These are phyloP conservation scores for Albifimbria verrucaria DNA, from an alignment of 2,329 filamentous ascomycete genomes.

Conservation along the genomic window DNA sequence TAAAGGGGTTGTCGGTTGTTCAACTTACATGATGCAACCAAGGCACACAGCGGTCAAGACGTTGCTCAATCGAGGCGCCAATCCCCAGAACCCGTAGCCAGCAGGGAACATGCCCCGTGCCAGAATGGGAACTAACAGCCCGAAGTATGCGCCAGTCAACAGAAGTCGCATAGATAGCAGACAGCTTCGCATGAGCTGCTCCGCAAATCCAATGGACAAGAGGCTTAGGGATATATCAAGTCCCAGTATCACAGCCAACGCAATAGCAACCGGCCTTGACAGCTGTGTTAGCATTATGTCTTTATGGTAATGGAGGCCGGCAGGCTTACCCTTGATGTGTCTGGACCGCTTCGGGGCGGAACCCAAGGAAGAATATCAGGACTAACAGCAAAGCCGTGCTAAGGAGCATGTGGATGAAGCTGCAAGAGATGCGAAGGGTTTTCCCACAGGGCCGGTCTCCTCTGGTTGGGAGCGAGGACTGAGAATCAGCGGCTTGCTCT, in stretches of 20 bases:
- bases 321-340: constrained; percentile 17
- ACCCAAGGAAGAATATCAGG: constrained; percentile 27
- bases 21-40: constrained; percentile 30
- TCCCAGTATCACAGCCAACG: constrained; percentile 26
- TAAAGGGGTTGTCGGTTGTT: background rate
- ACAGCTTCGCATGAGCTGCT: constrained; percentile 27
- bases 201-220: constrained; percentile 26
- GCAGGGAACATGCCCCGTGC: constrained; percentile 32
- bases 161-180: constrained; percentile 26
- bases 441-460: constrained; percentile 16
- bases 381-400: constrained; percentile 27
- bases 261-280: constrained; percentile 15
- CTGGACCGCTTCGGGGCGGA: constrained; percentile 16
- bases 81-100: constrained; percentile 33
- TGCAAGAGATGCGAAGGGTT: constrained; percentile 24
- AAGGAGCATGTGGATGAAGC: constrained; percentile 26
- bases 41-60: constrained; percentile 33
- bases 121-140: constrained; percentile 31
- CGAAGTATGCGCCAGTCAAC: constrained; percentile 29
- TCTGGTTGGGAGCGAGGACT: no score
- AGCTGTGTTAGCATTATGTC: background rate
- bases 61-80: constrained; percentile 23
- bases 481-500: constrained; percentile 19
- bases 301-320: background rate
- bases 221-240: constrained; percentile 33